Conservation (phyloP, 208 protist species). For the Chromosphaera perkinsii region DNA sequence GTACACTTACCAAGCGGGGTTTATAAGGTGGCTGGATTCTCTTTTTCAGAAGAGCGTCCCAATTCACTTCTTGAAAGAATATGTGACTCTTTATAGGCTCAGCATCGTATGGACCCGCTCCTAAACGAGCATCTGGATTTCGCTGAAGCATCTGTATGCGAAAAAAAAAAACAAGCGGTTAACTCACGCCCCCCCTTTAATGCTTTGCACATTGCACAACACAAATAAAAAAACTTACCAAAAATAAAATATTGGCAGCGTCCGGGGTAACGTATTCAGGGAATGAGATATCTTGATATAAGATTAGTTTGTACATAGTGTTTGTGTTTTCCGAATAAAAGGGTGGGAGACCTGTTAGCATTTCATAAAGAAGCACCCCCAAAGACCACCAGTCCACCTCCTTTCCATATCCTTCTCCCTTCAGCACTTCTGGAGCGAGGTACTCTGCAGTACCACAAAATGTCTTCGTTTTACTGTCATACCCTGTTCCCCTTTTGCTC, state of each 20-base stretch:
- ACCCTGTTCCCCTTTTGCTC: no score
- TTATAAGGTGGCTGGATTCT: conserved; percentile 11
- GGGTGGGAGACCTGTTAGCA: conserved; percentile 38
- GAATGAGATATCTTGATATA: conserved; percentile 2
- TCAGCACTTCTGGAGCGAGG: conserved; percentile 21
- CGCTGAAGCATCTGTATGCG: conserved; percentile 29
- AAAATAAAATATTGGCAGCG: no score
- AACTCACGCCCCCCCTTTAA: no score
- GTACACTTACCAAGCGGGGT: conserved; percentile 17
- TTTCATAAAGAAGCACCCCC: conserved; percentile 39
- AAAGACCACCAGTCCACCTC: conserved; percentile 93
- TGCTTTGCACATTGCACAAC: no score
- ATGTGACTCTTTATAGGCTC: conserved; percentile 20
- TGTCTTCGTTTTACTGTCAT: no score
- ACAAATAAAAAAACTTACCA: no score
- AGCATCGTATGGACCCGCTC: conserved; percentile 5
- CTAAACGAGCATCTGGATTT: conserved; percentile 28
- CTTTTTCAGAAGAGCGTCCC: conserved; percentile 15
- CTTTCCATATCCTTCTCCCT: conserved; percentile 66
- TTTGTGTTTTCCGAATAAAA: conserved; percentile 42
- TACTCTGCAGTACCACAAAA: conserved; percentile 28
- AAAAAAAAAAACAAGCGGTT: neutral
- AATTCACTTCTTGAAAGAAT: conserved; percentile 31
- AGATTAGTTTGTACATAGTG: conserved; percentile 17
- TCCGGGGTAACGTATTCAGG: no score